Percentiles rank a stretch among this genome's conserved stretches.
These are phyloP conservation scores for Choiromyces venosus DNA, from an alignment of 495 filamentous ascomycete species.

Conservation along the genomic window DNA sequence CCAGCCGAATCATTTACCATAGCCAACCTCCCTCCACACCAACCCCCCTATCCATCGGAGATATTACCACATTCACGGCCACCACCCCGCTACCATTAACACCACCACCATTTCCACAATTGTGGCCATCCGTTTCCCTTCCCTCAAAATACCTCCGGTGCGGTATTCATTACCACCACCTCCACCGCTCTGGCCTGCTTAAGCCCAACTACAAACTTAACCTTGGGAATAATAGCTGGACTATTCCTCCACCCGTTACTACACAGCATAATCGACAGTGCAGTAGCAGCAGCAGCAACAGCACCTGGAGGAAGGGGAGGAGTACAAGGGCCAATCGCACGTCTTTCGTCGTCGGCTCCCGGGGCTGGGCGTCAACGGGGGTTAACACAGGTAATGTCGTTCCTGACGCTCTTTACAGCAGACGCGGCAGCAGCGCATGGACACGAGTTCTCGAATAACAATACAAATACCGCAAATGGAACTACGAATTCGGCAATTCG, in stretches of 20 bases:
- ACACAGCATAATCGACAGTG: not conserved
- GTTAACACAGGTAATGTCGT: conserved; percentile 29
- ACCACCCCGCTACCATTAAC: not conserved
- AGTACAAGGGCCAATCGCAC: not conserved
- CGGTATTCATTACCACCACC: not conserved
- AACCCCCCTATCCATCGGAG: not conserved
- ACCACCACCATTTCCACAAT: not conserved
- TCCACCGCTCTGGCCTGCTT: not conserved
- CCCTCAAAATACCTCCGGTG: not conserved
- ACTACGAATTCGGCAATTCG: conserved; percentile 4
- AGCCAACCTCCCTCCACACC: not conserved
- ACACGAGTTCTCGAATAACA: conserved; percentile 37
- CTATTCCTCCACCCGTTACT: not conserved
- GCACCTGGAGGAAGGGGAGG: not conserved
- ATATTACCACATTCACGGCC: not conserved
- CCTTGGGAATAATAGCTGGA: not conserved
- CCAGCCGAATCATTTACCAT: not conserved
- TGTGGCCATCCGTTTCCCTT: not conserved
- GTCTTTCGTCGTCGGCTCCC: not conserved
- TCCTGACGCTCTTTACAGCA: conserved; percentile 49
- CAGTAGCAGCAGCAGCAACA: not conserved
- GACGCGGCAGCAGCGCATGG: conserved; percentile 50
- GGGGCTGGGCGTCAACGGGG: not conserved
- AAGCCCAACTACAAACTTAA: not conserved
- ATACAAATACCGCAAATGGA: conserved; percentile 3